Evolutionary conservation across 169 alveolate species (phyloP), one percentile per base, ranked within the genome.

Genomic region (Eimeria necatrix): DNA sequence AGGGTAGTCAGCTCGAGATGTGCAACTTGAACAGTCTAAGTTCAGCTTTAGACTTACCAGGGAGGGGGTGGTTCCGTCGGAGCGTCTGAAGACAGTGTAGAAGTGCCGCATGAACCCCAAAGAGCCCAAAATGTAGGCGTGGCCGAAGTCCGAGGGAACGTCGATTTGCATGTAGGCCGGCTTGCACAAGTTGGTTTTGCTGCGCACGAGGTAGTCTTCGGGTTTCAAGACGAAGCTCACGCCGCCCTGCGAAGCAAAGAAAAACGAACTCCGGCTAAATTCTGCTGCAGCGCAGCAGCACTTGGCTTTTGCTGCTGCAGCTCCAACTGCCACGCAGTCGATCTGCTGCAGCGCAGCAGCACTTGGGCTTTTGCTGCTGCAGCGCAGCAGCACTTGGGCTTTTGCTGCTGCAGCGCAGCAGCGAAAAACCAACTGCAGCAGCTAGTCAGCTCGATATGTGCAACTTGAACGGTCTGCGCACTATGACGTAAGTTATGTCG

Each of bases 131-230:
- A 98, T 93, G 76, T 96, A 98, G 20, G 99, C 98, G 22, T 97
- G 98, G 14, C 98, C 98, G 70, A 96, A 97, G 85, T 97, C 98
- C 0, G 98, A 97, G 4, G 99, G 99, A 0, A 98, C 98, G 94
- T 98, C 99, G 4, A 98, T 96, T 78, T 97, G 98, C 99, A 98
- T 98, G 64, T 95, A 96, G 0, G 98, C 99, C 9, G 99, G 99
- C 70, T 95, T 96, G 91, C 98, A 98, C 26, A 61, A 56, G 4
- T 95, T 94, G 14, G 70, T n/a, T 61, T 93, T 94, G 91, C 95
- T 90, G 14, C 96, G 96, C 20, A 95, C 96, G 32, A 96, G 61
- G 76, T 96, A 96, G 68, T 94, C 85, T 49, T 91, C 95, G 4
- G 97, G 97, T 24, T 93, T 78, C 53, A 97, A 64, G 8, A 95